phyloP scores from a whole-genome alignment of 2,329 filamentous ascomycete species.

The Niveomyces coronatus region DNA sequence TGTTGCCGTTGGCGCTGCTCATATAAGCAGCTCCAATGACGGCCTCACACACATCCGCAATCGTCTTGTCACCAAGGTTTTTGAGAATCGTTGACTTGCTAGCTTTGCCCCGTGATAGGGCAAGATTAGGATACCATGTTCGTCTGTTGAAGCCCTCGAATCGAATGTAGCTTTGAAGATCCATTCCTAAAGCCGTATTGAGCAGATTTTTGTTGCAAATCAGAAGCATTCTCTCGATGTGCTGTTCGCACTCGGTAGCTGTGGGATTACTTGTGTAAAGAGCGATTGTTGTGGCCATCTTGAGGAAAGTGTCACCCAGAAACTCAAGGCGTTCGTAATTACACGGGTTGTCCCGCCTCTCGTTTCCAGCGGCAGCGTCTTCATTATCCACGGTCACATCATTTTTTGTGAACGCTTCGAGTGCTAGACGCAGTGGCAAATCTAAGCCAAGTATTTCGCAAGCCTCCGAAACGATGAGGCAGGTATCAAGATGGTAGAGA shows the following conservation, averaged over 20 bases:
- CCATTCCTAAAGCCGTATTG: slow-evolving; percentile 58
- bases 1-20: slow-evolving; percentile 30
- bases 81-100: slow-evolving; percentile 41
- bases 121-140: slow-evolving; percentile 79
- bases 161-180: slow-evolving; percentile 65
- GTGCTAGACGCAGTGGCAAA: slow-evolving; percentile 57
- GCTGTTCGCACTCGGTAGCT: slow-evolving; percentile 75
- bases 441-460: slow-evolving; percentile 54
- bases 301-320: slow-evolving; percentile 85
- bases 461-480: slow-evolving; percentile 69
- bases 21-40: slow-evolving; percentile 78
- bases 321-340: slow-evolving; percentile 96
- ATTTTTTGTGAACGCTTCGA: slow-evolving; percentile 90
- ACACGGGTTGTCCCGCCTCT: slow-evolving; percentile 65
- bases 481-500: slow-evolving; percentile 72
- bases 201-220: slow-evolving; percentile 89
- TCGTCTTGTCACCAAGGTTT: slow-evolving; percentile 71
- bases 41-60: slow-evolving; percentile 91
- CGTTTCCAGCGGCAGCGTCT: slow-evolving; percentile 62
- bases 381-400: slow-evolving; percentile 72
- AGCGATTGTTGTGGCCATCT: slow-evolving; percentile 88
- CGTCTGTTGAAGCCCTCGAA: slow-evolving; percentile 73
- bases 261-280: slow-evolving; percentile 68
- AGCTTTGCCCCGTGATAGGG: slow-evolving; percentile 62
- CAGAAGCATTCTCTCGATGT: slow-evolving; percentile 82